Base-by-base conservation (phyloP, 345 rosid species). In the Populus pruinosa region DNA sequence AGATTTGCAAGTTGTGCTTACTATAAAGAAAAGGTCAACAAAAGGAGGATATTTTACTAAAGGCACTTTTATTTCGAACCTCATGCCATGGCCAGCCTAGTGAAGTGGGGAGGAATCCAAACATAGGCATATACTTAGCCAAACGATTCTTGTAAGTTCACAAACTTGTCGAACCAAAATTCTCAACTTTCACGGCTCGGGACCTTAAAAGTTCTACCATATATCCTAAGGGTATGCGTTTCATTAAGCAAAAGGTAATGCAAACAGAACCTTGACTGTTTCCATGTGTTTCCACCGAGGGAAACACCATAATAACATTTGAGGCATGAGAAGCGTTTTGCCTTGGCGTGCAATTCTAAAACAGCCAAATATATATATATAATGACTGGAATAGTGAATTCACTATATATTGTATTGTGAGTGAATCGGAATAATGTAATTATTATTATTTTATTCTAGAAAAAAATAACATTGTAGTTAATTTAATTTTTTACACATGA, bases 271-370 rank as follows among this genome's bases (percentile, higher is more conserved):
- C 36, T 13, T 13, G 47, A 2, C n/a, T 13, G 39, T 49, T 61
- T 73, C 68, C 50, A 38, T 39, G 61, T 73, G 70, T 44, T 64
- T n/a, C 31, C 61, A 29, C 56, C 13, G 5, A 18, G 35, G 77
- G 61, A 74, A 74, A 74, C 77, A 74, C 41, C 39, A 63, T 74
- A 8, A 74, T 74, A 62, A 5, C 68, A 61, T 16, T 61, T 2
- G 49, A 12, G 75, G 75, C 39, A 27, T 73, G 76, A 73, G 68
- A 61, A 39, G 55, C 31, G 39, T 72, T 72, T 31, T 35, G 61
- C 62, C 33, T 66, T 49, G 62, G 74, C 74, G 49, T 71, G 62
- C 63, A 25, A 3, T 50, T 29, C 35, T 12, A 25, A 66, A 66
- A 66, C 23, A 66, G 35, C 69, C 25, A 31, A 1, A 33, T 33